Evolutionary conservation across 371 early-diverging fungal genomes (phyloP), one percentile per base, ranked within the genome.

Genomic region (Pancytospora philotis): DNA sequence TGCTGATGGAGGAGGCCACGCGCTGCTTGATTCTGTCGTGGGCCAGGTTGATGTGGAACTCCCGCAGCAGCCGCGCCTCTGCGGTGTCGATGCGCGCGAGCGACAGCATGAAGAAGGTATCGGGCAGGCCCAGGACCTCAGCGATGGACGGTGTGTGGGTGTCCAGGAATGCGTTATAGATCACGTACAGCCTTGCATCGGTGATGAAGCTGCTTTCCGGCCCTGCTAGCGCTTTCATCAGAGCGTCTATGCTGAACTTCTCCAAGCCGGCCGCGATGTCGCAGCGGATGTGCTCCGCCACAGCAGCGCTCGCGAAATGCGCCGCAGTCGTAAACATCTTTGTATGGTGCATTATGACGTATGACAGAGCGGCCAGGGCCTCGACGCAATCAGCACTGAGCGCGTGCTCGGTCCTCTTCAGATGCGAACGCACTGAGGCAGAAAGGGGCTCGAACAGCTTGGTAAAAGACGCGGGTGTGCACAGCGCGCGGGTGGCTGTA

Each of bases 51-150:
- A 19, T 10, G 30, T 60, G 13, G 37, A 41, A 60, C 13, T 41
- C 34, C 45, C 28, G 36, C 36, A 60, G 10, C 31, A 41, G 8
- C 8, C 22, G 36, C 13, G 60, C 19, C 8, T n/a, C 13, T 22
- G 13, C 48, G n/a, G 60, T 19, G 45, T 60, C 45, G 10, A 60
- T n/a, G n/a, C 48, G 36, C 10, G 19, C 8, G 10, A 60, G 60
- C 6, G 51, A 36, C 10, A 60, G 8, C 36, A 13, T 6, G 34
- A 60, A 60, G 28, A 60, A 60, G 22, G 19, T 60, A 13, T 60
- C 60, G 13, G 60, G 60, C 10, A 60, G 28, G 10, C 13, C 60
- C n/a, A 60, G 19, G 22, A 60, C n/a, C 6, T 60, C 48, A 41
- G 13, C 19, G 55, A 45, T 45, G 22, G 16, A 16, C 22, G 22